Conservation (phyloP, 2,329 filamentous ascomycete genomes). For the Aulographum hederae region DNA sequence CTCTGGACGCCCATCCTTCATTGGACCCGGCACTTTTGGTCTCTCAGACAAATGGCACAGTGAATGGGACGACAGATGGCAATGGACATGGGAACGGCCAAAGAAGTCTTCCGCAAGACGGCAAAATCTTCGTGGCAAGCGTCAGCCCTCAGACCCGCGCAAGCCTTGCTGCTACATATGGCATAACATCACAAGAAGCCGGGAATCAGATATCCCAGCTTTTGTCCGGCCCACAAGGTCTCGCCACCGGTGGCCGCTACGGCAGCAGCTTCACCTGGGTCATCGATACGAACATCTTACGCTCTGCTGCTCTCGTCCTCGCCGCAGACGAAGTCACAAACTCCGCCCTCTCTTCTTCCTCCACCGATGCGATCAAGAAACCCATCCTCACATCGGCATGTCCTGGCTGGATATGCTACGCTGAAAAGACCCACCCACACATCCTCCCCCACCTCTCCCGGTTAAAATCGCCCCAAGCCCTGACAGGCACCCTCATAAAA, state of each 20-base stretch:
- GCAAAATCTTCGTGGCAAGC: conserved; percentile 75
- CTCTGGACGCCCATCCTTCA: conserved; percentile 46
- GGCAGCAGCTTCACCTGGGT: conserved; percentile 75
- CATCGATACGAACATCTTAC: conserved; percentile 69
- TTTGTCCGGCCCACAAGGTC: conserved; percentile 48
- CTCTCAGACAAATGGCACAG: conserved; percentile 9
- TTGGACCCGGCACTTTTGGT: conserved; percentile 12
- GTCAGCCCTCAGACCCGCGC: conserved; percentile 84
- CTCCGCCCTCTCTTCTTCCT: conserved; percentile 11
- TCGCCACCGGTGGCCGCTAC: conserved; percentile 51
- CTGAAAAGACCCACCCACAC: conserved; percentile 92
- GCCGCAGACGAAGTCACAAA: conserved; percentile 27
- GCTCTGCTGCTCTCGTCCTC: conserved; percentile 62
- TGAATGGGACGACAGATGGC: conserved; percentile 5
- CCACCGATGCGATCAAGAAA: conserved; percentile 23
- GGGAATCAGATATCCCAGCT: conserved; percentile 71
- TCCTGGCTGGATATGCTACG: conserved; percentile 97
- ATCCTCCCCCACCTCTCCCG: conserved; percentile 79
- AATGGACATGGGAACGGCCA: conserved; percentile 5
- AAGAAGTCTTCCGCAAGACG: conserved; percentile 17
- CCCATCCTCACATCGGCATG: conserved; percentile 78
- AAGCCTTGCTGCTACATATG: conserved; percentile 70
- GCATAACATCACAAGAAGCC: conserved; percentile 53
- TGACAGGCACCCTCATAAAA: conserved; percentile 81
- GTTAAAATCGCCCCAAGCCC: conserved; percentile 83